Evolutionary conservation across 2,329 filamentous ascomycete genomes (phyloP).

Genomic region (Tolypocladium cylindrosporum): DNA sequence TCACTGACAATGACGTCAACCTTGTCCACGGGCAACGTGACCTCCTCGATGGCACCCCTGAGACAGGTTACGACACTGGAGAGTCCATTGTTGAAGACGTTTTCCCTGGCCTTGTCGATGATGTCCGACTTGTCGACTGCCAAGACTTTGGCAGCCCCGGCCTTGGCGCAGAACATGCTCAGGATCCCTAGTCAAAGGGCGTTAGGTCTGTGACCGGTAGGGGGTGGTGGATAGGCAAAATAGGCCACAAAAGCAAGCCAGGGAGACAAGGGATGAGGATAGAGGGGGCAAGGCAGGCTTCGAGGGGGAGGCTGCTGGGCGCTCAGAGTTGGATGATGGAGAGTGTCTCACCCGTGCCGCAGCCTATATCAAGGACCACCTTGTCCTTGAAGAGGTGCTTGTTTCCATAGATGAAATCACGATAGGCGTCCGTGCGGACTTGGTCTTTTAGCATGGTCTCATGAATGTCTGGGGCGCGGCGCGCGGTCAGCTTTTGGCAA

Average conservation of each 20-base stretch:
- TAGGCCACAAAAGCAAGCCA: neutral
- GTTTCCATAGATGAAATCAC: conserved; percentile 90
- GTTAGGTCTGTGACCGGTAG: neutral
- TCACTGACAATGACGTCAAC: conserved; percentile 95
- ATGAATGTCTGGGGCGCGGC: conserved; percentile 58
- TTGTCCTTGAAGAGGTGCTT: conserved; percentile 81
- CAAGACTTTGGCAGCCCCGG: conserved; percentile 76
- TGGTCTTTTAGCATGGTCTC: conserved; percentile 92
- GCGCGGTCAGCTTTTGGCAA: neutral
- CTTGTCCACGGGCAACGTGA: conserved; percentile 62
- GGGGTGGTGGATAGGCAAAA: too few relatives aligned
- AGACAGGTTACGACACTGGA: conserved; percentile 66
- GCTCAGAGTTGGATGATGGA: neutral
- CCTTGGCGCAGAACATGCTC: conserved; percentile 89
- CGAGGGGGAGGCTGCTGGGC: neutral
- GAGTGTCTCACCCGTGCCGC: conserved; percentile 49
- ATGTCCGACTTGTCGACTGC: conserved; percentile 91
- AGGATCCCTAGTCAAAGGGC: conserved; percentile 52
- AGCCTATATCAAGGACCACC: conserved; percentile 83
- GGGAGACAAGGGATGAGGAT: neutral
- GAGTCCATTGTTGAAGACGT: conserved; percentile 72
- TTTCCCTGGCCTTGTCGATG: conserved; percentile 76
- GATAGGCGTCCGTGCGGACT: conserved; percentile 81
- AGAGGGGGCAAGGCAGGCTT: neutral
- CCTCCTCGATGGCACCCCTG: conserved; percentile 81